phyloP scores from a whole-genome alignment of 306 rosid species.

The Prunus davidiana region DNA sequence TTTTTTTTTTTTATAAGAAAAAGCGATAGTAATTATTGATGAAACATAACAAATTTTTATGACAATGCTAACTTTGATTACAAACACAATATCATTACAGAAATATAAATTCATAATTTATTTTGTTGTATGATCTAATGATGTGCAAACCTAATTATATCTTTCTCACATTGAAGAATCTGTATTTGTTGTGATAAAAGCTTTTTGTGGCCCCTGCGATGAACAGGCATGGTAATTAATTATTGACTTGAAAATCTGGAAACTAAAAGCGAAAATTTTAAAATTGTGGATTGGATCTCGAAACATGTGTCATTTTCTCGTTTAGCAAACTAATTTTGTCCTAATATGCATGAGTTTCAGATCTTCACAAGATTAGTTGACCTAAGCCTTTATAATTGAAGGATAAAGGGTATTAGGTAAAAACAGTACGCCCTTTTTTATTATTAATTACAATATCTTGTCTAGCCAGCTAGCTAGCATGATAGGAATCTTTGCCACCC shows the following conservation, averaged over 20 bases:
- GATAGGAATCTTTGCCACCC: conserved; percentile 46
- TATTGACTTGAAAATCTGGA: not conserved
- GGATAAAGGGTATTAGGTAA: conserved; percentile 32
- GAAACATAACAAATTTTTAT: no score
- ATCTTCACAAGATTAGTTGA: conserved; percentile 38
- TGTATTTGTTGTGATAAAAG: not conserved
- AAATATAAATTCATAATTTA: no score
- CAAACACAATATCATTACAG: not conserved
- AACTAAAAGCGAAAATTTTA: not conserved
- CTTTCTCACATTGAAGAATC: not conserved
- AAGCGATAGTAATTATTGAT: no score
- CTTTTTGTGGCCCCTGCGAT: not conserved
- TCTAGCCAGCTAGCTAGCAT: not conserved
- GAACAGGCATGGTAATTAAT: not conserved
- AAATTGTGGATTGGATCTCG: not conserved
- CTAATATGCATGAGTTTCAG: conserved; percentile 2
- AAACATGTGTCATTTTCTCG: not conserved
- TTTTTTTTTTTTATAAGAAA: no score
- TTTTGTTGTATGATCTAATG: not conserved
- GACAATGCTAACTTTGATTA: not conserved
- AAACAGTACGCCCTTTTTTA: not conserved
- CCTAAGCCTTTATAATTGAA: conserved; percentile 35
- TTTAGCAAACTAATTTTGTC: conserved; percentile 4
- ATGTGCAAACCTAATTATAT: not conserved
- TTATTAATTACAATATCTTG: not conserved